phyloP scores from a whole-genome alignment of 805 yeast genomes.

The Candida arabinofermentans region DNA sequence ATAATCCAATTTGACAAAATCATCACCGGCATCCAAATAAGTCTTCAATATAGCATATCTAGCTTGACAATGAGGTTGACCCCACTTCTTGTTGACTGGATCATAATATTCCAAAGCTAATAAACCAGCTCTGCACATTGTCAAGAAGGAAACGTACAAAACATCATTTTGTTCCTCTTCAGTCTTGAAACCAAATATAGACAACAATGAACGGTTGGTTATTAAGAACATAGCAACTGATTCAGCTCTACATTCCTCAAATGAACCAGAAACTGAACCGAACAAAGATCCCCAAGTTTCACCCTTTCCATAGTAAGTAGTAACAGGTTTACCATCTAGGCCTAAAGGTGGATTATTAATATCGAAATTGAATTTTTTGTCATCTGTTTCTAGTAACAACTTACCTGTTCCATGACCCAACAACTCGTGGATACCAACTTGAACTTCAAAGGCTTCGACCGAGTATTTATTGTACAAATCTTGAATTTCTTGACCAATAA shows the following conservation, averaged over 20 bases:
- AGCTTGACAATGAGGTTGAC: slow-evolving; percentile 94
- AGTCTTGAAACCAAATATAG: slow-evolving; percentile 65
- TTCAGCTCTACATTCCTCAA: slow-evolving; percentile 93
- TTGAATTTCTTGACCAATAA: slow-evolving; percentile 49
- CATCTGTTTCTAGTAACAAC: slow-evolving; percentile 53
- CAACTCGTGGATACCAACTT: slow-evolving; percentile 89
- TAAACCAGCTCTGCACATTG: slow-evolving; percentile 87
- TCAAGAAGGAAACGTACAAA: slow-evolving; percentile 62
- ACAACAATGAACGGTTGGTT: slow-evolving; percentile 61
- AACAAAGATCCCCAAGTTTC: slow-evolving; percentile 91
- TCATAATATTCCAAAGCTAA: slow-evolving; percentile 85
- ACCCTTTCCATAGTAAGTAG: slow-evolving; percentile 69
- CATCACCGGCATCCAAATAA: slow-evolving; percentile 59
- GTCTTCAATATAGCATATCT: slow-evolving; percentile 80
- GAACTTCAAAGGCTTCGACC: slow-evolving; percentile 84
- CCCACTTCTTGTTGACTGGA: slow-evolving; percentile 79
- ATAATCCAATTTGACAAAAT: slow-evolving; percentile 52
- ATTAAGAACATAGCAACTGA: slow-evolving; percentile 79
- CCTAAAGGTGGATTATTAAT: slow-evolving; percentile 56
- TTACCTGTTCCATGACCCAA: slow-evolving; percentile 93
- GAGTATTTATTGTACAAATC: slow-evolving; percentile 65
- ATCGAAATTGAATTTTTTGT: slow-evolving; percentile 72
- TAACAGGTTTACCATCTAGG: slow-evolving; percentile 55
- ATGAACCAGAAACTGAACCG: slow-evolving; percentile 79
- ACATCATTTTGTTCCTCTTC: slow-evolving; percentile 60